Evolutionary conservation across 2,329 filamentous ascomycete genomes (phyloP).

Genomic region (Metarhizium anisopliae): DNA sequence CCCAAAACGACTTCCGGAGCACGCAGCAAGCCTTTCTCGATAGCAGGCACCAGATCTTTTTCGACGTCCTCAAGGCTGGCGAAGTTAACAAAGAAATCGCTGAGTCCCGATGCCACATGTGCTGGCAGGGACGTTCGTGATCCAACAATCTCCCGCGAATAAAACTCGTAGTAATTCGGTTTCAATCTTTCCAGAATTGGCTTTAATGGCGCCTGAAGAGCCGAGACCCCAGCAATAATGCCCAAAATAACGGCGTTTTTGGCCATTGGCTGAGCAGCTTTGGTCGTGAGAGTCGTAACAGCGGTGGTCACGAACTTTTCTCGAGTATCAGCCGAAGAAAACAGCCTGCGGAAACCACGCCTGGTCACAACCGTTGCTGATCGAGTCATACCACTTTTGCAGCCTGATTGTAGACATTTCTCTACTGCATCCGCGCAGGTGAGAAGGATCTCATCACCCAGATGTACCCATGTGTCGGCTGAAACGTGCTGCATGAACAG

Average conservation of each 20-base stretch:
- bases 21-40: constrained; percentile 83
- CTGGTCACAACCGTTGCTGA: constrained; percentile 72
- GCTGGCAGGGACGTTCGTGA: constrained; percentile 63
- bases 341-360: constrained; percentile 67
- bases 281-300: constrained; percentile 59
- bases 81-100: constrained; percentile 76
- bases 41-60: constrained; percentile 64
- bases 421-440: constrained; percentile 68
- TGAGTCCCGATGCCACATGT: constrained; percentile 64
- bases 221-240: constrained; percentile 77
- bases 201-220: constrained; percentile 57
- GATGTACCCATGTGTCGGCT: constrained; percentile 52
- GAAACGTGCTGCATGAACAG: constrained; percentile 65
- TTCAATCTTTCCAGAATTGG: constrained; percentile 55
- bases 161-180: constrained; percentile 70
- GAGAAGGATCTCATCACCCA: constrained; percentile 55
- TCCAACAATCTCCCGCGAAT: constrained; percentile 73
- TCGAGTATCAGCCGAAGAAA: constrained; percentile 47
- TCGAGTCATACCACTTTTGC: constrained; percentile 56
- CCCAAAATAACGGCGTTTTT: constrained; percentile 74
- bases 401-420: constrained; percentile 59
- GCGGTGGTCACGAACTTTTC: constrained; percentile 53
- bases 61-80: constrained; percentile 64
- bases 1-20: constrained; percentile 84
- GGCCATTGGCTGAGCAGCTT: constrained; percentile 52